A percentile compares a stretch with the other conserved stretches of the same genome.
These are phyloP conservation scores for Auxenochlorella pyrenoidosa DNA, from an alignment of 139 green algal species.

Conservation along the genomic window DNA sequence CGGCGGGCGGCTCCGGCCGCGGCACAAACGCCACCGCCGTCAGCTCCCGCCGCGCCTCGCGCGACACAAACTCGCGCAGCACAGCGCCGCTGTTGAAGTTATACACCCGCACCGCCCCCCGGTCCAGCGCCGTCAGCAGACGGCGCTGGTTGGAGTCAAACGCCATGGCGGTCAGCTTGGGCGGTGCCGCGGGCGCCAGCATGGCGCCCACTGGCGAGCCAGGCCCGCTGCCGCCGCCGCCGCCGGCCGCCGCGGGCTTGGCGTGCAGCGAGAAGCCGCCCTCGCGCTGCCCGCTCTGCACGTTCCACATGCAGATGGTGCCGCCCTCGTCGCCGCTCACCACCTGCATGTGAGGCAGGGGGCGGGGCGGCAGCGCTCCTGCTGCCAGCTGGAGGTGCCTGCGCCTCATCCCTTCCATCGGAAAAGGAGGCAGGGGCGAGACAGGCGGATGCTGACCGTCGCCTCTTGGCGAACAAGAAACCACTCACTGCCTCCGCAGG, in stretches of 20 bases:
- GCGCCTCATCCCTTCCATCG: no score
- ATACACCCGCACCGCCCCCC: slow-evolving; percentile 78
- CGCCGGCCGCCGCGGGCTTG: not conserved
- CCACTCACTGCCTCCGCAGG: no score
- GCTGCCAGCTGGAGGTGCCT: no score
- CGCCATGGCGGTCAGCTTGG: slow-evolving; percentile 70
- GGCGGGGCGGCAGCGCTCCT: not conserved
- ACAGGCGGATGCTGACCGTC: no score
- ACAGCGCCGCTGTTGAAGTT: slow-evolving; percentile 93
- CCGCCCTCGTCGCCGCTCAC: slow-evolving; percentile 79
- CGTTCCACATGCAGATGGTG: slow-evolving; percentile 81
- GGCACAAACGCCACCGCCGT: slow-evolving; percentile 38
- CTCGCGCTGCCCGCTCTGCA: slow-evolving; percentile 56
- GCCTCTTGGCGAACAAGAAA: no score
- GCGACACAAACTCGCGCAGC: slow-evolving; percentile 59
- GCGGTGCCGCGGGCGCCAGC: not conserved
- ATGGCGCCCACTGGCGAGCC: not conserved
- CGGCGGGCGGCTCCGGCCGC: not conserved
- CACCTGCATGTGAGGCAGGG: slow-evolving; percentile 25
- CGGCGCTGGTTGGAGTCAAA: slow-evolving; percentile 85
- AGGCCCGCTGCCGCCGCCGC: no score
- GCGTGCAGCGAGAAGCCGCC: slow-evolving; percentile 65
- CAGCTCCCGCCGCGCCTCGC: slow-evolving; percentile 57
- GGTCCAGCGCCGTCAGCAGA: slow-evolving; percentile 75
- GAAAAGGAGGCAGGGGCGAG: no score